Evolutionary conservation across 805 yeast species (phyloP), one percentile per base, ranked within the genome.

Genomic region (Isabelozyma rhagii): DNA sequence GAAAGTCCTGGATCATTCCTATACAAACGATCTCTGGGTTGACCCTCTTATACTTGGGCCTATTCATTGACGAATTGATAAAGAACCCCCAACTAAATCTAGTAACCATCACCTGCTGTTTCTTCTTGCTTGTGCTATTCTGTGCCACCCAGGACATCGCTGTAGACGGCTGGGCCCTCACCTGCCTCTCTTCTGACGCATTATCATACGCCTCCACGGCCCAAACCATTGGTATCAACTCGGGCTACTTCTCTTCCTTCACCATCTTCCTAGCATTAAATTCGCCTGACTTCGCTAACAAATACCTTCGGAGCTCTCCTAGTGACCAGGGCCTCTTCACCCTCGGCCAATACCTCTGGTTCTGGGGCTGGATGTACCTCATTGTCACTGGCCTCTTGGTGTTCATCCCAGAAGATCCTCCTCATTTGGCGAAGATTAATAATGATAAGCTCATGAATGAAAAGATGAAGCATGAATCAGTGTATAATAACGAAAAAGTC

Each of bases 111-210:
- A 89, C 98, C 0, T 57, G 74, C 45, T 77, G 82, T 49, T 94
- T 94, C 68, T 88, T 92, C 59, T 55, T 82, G 18, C 72, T 94
- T 51, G 94, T 94, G 31, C 81, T 93, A 50, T 75, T 92, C 51
- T 92, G 97, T 71, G 97, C 98, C 0, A 93, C 99, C 0, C 99
- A 94, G 67, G 99, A 94, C 64, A 94, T 94, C 49, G 98, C 99
- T 0, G 99, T 94, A 18, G 99, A 94, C 70, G 98, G 99, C 9
- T 94, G 99, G 99, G 97, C 98, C 0, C 72, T 94, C 61, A 94
- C 97, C 1, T 83, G 93, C 39, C 74, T 94, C 47, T 83, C 92
- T 14, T 83, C 84, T 25, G 81, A 81, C 27, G 86, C 96, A 11
- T 74, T 94, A 53, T 84, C 96, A 14, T 94, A 83, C 71, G 98